A percentile compares a stretch with the other conserved stretches of the same genome.
Conservation (phyloP, 108 stramenopile genomes). For the Stephanodiscus minutulus region DNA sequence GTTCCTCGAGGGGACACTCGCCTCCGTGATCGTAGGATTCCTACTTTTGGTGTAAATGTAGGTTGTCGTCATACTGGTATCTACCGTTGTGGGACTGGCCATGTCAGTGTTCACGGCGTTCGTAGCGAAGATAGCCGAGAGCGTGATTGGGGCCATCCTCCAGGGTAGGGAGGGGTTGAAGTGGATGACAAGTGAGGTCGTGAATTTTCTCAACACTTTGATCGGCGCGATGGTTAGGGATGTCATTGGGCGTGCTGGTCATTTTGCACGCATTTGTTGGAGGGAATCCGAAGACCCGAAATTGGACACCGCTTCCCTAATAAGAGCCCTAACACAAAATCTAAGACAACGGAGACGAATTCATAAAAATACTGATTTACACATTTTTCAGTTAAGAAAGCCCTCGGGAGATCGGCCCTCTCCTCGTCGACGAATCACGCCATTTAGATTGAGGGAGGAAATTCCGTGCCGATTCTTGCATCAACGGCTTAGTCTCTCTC, state of each 20-base stretch:
- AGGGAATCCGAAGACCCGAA: background rate
- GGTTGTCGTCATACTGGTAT: slow-evolving; percentile 51
- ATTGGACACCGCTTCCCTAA: background rate
- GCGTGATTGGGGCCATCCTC: slow-evolving; percentile 89
- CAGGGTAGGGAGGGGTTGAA: slow-evolving; percentile 79
- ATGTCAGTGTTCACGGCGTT: slow-evolving; percentile 81
- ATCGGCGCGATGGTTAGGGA: slow-evolving; percentile 86
- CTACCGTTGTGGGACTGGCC: slow-evolving; percentile 41
- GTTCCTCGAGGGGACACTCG: slow-evolving; percentile 88
- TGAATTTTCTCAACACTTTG: slow-evolving; percentile 94
- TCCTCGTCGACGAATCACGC: too few species aligned
- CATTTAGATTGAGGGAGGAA: too few species aligned
- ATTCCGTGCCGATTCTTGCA: too few species aligned
- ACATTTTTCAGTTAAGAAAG: too few species aligned
- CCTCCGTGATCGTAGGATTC: slow-evolving; percentile 84
- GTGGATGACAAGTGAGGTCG: slow-evolving; percentile 95
- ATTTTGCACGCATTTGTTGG: background rate
- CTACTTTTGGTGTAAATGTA: slow-evolving; percentile 76
- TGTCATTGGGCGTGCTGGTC: slow-evolving; percentile 47
- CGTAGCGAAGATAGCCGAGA: slow-evolving; percentile 91
- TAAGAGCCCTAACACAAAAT: too few species aligned
- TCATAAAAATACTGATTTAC: too few species aligned
- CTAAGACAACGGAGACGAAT: too few species aligned
- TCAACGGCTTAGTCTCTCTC: background rate
- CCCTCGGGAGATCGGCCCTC: too few species aligned